Base-by-base conservation (phyloP, 2,329 filamentous ascomycete genomes). In the Camptophora hylomeconis region DNA sequence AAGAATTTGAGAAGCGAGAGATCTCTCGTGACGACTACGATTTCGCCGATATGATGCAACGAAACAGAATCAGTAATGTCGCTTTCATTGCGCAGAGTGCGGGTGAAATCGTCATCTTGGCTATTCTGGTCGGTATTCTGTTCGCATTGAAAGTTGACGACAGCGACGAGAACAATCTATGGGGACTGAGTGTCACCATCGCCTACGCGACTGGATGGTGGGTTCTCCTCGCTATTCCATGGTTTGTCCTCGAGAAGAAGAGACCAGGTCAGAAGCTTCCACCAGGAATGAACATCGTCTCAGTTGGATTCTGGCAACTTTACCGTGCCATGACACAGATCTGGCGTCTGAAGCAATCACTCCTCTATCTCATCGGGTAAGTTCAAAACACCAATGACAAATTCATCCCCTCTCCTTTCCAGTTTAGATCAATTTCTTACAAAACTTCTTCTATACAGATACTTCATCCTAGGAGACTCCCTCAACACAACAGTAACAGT, bases 401-500 rank as follows among this genome's bases (percentile, higher is more conserved):
- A 24, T 23, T 12, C 13, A 13, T 28, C 14, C 5, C 7, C 13
- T 30, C 12, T 5, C 5, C 17, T 25, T 29, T 15, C 17, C 15
- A 20, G 16, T 17, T 13, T 7, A 10, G 13, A 9, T 23, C 8
- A 8, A 24, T 12, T 18, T 20, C 14, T 15, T 10, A 7, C 11
- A 4, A 10, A 13, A 22, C 6, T 15, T 17, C 17, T 17, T 11
- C 4, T 7, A 18, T 40, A 30, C 20, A 61, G 63, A 3, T 80
- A 77, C 45, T 79, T 80, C 45, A 56, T 80, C 2, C 63, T 80
- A 0, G 74, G 72, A n/a, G 75, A 80, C 49, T 73, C 69, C 1
- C 57, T 79, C 19, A 79, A 79, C 47, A 80, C 75, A 0, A 77
- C 74, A 0, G 70, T 78, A 4, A 79, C 75, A 0, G 72, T 80